These are phyloP conservation scores for Setaria viridis DNA, from an alignment of 202 grass and related monocot genomes.

Conservation along the genomic window DNA sequence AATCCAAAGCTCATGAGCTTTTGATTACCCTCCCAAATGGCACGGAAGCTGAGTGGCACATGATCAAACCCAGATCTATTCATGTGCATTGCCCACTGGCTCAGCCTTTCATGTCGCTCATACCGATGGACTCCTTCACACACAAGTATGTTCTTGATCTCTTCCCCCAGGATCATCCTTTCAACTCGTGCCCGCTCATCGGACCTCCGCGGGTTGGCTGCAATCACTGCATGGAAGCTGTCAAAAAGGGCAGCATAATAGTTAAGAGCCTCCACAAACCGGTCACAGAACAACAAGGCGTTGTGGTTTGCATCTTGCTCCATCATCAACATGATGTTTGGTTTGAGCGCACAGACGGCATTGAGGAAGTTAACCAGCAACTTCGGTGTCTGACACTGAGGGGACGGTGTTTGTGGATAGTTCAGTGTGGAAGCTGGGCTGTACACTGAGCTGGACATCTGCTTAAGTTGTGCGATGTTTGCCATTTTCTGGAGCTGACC, in stretches of 20 bases:
- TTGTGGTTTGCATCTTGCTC: conserved; percentile 71
- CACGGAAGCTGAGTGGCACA: conserved; percentile 54
- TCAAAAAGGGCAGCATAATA: conserved; percentile 62
- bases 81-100: conserved; percentile 53
- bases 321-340: conserved; percentile 53
- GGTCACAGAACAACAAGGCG: conserved; percentile 20
- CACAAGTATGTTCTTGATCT: conserved; percentile 56
- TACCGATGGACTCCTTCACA: conserved; percentile 44
- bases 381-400: conserved; percentile 8
- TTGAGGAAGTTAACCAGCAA: conserved; percentile 43
- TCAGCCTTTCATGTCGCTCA: conserved; percentile 53
- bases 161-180: conserved; percentile 50
- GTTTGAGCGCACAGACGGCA: conserved; percentile 35
- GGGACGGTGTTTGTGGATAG: conserved; percentile 30
- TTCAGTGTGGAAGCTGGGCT: conserved; percentile 46
- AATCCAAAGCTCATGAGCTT: conserved; percentile 47
- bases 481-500: conserved; percentile 38
- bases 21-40: conserved; percentile 37
- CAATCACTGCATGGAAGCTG: conserved; percentile 40
- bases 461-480: conserved; percentile 7
- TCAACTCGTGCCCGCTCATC: conserved; percentile 39
- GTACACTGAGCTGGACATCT: conserved; percentile 33
- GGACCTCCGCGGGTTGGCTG: neutral
- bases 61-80: conserved; percentile 32
- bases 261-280: conserved; percentile 40